phyloP scores from a whole-genome alignment of 164 flowering plant species.

The Pachysandra terminalis region DNA sequence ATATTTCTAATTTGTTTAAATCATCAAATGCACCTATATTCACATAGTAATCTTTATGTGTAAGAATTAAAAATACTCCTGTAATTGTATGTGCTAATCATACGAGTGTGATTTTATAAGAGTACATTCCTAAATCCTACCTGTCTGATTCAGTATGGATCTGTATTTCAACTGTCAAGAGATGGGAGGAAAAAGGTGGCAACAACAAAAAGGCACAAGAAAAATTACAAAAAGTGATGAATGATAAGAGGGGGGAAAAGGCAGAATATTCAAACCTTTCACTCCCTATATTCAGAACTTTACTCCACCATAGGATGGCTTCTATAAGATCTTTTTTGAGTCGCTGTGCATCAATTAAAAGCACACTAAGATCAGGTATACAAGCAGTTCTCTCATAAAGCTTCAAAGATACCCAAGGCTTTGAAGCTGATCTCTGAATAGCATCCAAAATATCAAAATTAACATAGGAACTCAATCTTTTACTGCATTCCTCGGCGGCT shows the following conservation, averaged over 20 bases:
- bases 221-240: background rate
- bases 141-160: background rate
- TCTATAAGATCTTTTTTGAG: constrained; percentile 22
- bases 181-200: background rate
- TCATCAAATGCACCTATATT: background rate
- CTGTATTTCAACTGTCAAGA: background rate
- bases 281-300: constrained; percentile 23
- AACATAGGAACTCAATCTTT: constrained; percentile 18
- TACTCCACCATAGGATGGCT: constrained; percentile 34
- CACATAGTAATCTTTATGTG: too few species aligned
- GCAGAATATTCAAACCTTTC: constrained; percentile 17
- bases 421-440: constrained; percentile 35
- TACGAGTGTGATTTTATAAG: background rate
- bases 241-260: background rate
- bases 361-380: constrained; percentile 22
- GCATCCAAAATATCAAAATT: constrained; percentile 34
- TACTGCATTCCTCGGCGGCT: constrained; percentile 36
- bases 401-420: constrained; percentile 36
- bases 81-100: background rate
- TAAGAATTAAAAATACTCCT: background rate
- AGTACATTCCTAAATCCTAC: background rate
- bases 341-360: constrained; percentile 27
- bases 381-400: constrained; percentile 27
- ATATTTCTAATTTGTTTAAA: too few species aligned
- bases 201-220: background rate